Base-by-base conservation (phyloP, 169 alveolate genomes). In the Eimeria praecox region DNA sequence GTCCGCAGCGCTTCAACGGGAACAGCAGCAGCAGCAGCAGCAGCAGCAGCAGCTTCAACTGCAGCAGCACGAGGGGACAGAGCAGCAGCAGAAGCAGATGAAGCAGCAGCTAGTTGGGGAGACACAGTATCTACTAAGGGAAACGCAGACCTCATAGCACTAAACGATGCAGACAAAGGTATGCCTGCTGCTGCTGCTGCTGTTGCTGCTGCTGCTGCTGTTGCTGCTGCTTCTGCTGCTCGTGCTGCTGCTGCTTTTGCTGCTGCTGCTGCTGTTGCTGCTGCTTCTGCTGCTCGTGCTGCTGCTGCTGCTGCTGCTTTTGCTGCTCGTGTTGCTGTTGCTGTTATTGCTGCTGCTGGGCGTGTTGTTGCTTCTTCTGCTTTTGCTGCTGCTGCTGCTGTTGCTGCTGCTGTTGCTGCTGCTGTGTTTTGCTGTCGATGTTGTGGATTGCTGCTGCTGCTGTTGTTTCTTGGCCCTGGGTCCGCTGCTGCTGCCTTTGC, bases 151-250 rank as follows among this genome's bases (percentile, higher is more conserved):
- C 92, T 92, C 5, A 83, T 92, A 56, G 92, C 92, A 30, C 82
- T 64, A 38, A 92, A 92, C 92, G 92, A 92, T n/a, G 92, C 85
- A 38, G 95, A 92, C 59, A 38, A 46, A 44, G 87, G 95, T 92
- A 20, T 30, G 77, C 27, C 56, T 54, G 92, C 75, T 71, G 86
- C 77, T 69, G 86, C 88, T 33, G 62, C 56, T 49, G 78, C 69
- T 90, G 62, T 5, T 71, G 85, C 86, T 44, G 78, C 77, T 59
- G 92, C 40, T 80, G 90, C 90, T 80, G 69, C 71, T 1, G 33
- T 40, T 42, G 38, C 44, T 42, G 59, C 90, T 42, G 59, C 90
- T 5, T 5, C n/a, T n/a, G n/a, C n/a, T n/a, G n/a, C n/a, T n/a
- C n/a, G n/a, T n/a, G n/a, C n/a, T n/a, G n/a, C 35, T 80, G 90